Evolutionary conservation across 495 filamentous ascomycete species (phyloP), one percentile per base, ranked within the genome.

Genomic region (Lepraria neglecta): DNA sequence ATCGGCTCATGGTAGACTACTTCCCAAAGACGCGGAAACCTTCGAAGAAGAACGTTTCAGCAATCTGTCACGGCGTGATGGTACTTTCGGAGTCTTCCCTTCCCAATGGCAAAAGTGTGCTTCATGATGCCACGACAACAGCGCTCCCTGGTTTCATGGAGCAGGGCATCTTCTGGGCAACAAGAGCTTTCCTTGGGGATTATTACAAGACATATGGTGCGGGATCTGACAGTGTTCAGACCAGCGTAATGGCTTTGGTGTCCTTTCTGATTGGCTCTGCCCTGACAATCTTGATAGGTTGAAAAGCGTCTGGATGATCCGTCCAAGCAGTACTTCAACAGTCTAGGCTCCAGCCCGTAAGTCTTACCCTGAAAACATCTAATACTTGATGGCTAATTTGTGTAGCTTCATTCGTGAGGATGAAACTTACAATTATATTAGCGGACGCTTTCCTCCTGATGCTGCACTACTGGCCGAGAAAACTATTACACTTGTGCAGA

Each of bases 191-290:
- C 48, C 69, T 83, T 3, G 79, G 79, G 7, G 79, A 82, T 59
- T 83, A 81, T 60, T 58, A 82, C 63, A 83, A 82, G 71, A 83
- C 79, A 4, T 83, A 79, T 60, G 80, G 79, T 2, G 74, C 75
- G 15, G 75, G 77, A 0, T 79, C 76, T 57, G 76, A 77, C 31
- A 71, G 75, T 50, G 79, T 82, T 6, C 77, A 83, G 59, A 69
- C 67, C 19, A 72, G 71, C 51, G 79, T 80, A 71, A 64, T 69
- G 59, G 24, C 21, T 56, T 30, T 6, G 27, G 3, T 24, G 5
- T 30, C 9, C 19, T 24, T 21, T 28, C 0, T 24, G 12, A 6
- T 2, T 56, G 3, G 0, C 15, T 2, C 17, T 0, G 24, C 3
- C n/a, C 47, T 44, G 11, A 43, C n/a, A 51, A 21, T 7, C 21